Evolutionary conservation across 2,329 filamentous ascomycete genomes (phyloP).

Genomic region (Neofusicoccum sp.): DNA sequence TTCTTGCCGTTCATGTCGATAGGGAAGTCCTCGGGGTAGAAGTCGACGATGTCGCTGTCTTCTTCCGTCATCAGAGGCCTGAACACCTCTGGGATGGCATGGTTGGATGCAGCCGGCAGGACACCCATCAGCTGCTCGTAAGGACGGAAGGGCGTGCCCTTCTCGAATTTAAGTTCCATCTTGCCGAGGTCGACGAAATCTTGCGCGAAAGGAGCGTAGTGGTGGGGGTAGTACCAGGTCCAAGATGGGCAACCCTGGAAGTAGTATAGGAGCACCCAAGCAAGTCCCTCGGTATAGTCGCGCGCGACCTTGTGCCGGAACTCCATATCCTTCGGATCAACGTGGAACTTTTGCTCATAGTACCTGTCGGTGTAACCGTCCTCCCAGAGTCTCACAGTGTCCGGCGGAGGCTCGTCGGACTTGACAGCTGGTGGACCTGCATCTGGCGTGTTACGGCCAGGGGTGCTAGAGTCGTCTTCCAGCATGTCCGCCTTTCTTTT

Average conservation of each 20-base stretch:
- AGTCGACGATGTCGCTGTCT: constrained; percentile 91
- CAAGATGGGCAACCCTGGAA: constrained; percentile 97
- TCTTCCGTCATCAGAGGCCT: constrained; percentile 85
- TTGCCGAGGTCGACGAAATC: constrained; percentile 84
- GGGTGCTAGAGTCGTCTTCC: constrained; percentile 60
- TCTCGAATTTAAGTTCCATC: constrained; percentile 77
- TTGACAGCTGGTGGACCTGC: constrained; percentile 46
- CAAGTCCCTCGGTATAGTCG: constrained; percentile 90
- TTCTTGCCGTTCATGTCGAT: constrained; percentile 97
- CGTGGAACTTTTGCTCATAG: constrained; percentile 94
- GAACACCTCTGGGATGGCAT: constrained; percentile 85
- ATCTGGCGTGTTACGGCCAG: constrained; percentile 58
- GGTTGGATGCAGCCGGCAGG: constrained; percentile 85
- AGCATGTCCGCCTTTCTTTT: constrained; percentile 77
- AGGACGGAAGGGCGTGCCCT: constrained; percentile 80
- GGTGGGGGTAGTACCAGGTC: constrained; percentile 99
- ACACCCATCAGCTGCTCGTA: constrained; percentile 99
- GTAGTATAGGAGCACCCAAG: constrained; percentile 95
- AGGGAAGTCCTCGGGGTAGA: constrained; percentile 92
- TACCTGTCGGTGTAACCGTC: constrained; percentile 93
- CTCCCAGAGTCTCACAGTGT: constrained; percentile 90
- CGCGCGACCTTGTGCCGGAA: constrained; percentile 87
- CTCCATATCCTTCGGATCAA: constrained; percentile 73
- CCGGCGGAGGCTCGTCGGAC: constrained; percentile 65
- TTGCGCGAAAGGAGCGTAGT: constrained; percentile 95